Conservation (phyloP, 306 rosid species). For the Ceratonia siliqua region DNA sequence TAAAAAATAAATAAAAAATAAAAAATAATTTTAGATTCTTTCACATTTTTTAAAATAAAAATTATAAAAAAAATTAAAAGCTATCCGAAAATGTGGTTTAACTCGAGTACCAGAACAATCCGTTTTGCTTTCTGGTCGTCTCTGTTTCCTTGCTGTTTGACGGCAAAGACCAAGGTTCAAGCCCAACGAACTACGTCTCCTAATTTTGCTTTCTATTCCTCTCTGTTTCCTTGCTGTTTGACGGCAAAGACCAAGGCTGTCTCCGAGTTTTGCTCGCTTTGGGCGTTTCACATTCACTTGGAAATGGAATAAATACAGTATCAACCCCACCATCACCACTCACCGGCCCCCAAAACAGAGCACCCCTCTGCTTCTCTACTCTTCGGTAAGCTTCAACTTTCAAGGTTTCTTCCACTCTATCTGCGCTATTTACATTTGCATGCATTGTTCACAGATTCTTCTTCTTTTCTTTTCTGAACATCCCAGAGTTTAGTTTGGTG, state of each 20-base stretch:
- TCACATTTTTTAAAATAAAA: no score
- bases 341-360: not conserved
- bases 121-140: not conserved
- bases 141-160: not conserved
- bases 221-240: not conserved
- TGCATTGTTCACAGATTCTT: slow-evolving; percentile 3
- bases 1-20: no score
- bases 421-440: slow-evolving; percentile 1
- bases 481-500: not conserved
- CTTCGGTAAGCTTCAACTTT: not conserved
- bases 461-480: not conserved
- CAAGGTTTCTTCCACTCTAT: not conserved
- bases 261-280: not conserved
- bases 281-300: not conserved
- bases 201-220: not conserved
- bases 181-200: not conserved
- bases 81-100: no score
- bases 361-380: not conserved
- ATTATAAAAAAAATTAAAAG: no score
- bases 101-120: no score
- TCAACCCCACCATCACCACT: not conserved
- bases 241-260: not conserved
- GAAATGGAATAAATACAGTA: not conserved
- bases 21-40: no score
- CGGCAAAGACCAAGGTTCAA: not conserved